Evolutionary conservation across 129 eudicot species (phyloP), one percentile per base, ranked within the genome.

Genomic region (Lactuca sativa): DNA sequence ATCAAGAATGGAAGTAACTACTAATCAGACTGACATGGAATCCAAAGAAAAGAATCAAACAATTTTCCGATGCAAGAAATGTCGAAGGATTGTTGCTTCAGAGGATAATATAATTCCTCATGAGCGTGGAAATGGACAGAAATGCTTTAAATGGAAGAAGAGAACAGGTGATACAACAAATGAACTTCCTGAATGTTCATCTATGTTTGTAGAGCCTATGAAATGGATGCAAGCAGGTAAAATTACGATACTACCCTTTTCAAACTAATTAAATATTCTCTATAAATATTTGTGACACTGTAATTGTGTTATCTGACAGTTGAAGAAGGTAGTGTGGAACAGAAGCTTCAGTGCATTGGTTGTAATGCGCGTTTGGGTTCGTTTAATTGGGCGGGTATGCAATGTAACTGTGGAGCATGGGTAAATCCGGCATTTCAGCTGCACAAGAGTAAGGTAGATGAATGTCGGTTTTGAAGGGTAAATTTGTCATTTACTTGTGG

Each of bases 191-290:
- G 86, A 88, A 51, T 88, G 97, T 74, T 86, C 96, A 7, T 89
- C 97, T 48, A 84, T 92, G 6, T 88, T 88, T 69, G 97, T 92
- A 7, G 95, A 92, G 79, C 96, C 97, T 55, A 82, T 92, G 97
- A 92, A 92, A 73, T 92, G 97, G 97, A 92, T 92, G 96, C 84
- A 88, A 84, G 21, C 91, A 76, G 84, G 97, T 92, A 21, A 30
- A 47, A 69, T 44, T 6, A 61, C 32, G 4, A 57, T 59, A 8
- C 21, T 49, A 5, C 12, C 2, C 21, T 15, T 12, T 44, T 54
- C 25, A 0, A 17, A 4, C 36, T 1, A 9, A 17, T 5, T 11
- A 21, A 56, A 12, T 25, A 55, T 58, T 43, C 7, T 4, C 13
- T 52, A 18, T n/a, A n/a, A n/a, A n/a, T 72, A 13, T 53, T 13